These are phyloP conservation scores for Aspergillus pseudotamarii DNA, from an alignment of 2,329 filamentous ascomycete genomes.

Conservation along the genomic window DNA sequence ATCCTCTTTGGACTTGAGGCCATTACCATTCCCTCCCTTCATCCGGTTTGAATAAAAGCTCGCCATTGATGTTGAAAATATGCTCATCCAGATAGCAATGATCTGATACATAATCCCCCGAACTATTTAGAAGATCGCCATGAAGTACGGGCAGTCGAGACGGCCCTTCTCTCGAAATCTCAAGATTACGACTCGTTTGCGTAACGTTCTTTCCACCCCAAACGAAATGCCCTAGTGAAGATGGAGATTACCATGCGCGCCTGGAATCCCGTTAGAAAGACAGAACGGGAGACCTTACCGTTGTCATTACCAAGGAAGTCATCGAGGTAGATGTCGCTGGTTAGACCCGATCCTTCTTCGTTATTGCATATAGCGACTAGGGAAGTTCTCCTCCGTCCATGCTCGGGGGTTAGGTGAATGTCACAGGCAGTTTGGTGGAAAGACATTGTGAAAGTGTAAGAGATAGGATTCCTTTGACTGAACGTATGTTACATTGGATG, in stretches of 20 bases:
- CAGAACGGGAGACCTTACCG: not conserved
- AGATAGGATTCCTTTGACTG: not conserved
- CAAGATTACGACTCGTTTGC: constrained; percentile 15
- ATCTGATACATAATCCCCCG: constrained; percentile 10
- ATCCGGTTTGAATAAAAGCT: constrained; percentile 9
- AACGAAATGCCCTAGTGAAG: constrained; percentile 16
- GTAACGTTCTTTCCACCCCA: constrained; percentile 20
- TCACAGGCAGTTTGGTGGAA: constrained; percentile 21
- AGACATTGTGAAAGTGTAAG: constrained; percentile 12
- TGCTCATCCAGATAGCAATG: constrained; percentile 13
- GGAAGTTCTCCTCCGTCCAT: not conserved
- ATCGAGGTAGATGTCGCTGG: constrained; percentile 18
- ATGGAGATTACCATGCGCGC: not conserved
- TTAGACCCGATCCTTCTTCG: constrained; percentile 20
- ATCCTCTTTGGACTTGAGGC: not conserved
- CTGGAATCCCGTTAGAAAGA: rapidly evolving
- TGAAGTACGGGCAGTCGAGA: constrained; percentile 17
- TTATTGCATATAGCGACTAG: constrained; percentile 24
- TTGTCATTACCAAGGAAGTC: constrained; percentile 20
- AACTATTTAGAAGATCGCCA: constrained; percentile 14
- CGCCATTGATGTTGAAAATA: constrained; percentile 20
- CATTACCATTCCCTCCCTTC: not conserved
- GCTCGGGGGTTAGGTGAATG: constrained; percentile 14
- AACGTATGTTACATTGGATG: not conserved
- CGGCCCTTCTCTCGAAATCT: constrained; percentile 16